phyloP scores from a whole-genome alignment of 2,329 filamentous ascomycete genomes.

The Ophiostoma pallidulum region DNA sequence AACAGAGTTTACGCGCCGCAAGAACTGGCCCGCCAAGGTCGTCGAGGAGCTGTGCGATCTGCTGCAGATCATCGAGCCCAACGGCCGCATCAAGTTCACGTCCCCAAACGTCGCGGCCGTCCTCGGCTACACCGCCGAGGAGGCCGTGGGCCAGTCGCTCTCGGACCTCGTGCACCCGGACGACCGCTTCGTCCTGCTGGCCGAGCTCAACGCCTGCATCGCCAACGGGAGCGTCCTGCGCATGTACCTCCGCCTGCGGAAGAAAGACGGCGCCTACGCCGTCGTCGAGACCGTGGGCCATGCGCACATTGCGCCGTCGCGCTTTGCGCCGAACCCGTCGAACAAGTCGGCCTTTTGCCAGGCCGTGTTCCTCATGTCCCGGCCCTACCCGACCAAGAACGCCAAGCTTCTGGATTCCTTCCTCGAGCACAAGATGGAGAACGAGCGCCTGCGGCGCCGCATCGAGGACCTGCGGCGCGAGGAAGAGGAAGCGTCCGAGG shows the following conservation, averaged over 20 bases:
- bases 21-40: conserved; percentile 79
- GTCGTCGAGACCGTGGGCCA: conserved; percentile 93
- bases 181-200: conserved; percentile 69
- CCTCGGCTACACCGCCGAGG: conserved; percentile 63
- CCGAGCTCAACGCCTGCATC: conserved; percentile 84
- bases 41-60: conserved; percentile 86
- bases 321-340: conserved; percentile 51
- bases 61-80: conserved; percentile 74
- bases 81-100: conserved; percentile 77
- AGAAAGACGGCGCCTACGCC: conserved; percentile 59
- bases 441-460: conserved; percentile 73
- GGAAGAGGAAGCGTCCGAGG: conserved; percentile 65
- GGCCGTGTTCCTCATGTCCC: conserved; percentile 88
- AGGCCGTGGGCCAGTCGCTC: conserved; percentile 66
- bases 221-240: conserved; percentile 68
- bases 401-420: conserved; percentile 81
- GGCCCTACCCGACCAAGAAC: conserved; percentile 84
- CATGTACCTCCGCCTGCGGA: conserved; percentile 62
- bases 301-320: conserved; percentile 69
- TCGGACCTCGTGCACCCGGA: conserved; percentile 78
- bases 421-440: conserved; percentile 93
- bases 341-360: conserved; percentile 65
- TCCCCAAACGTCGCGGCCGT: conserved; percentile 67
- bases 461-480: conserved; percentile 80
- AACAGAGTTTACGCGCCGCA: conserved; percentile 51